A percentile compares a stretch with the other conserved stretches of the same genome.
Conservation (phyloP, 805 yeast genomes). For the Barnettozyma salicaria region DNA sequence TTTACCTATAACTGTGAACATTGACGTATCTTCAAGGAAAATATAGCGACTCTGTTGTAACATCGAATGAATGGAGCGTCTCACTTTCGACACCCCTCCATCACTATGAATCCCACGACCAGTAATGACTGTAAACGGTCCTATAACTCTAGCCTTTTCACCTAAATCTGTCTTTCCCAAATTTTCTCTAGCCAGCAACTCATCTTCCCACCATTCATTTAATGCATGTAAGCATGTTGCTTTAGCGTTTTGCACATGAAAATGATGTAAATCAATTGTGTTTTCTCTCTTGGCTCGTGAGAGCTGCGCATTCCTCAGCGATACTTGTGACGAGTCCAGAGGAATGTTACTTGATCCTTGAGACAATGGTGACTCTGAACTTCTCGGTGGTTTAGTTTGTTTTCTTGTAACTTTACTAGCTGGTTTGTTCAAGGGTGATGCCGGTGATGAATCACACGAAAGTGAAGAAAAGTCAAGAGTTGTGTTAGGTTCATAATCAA, state of each 20-base stretch:
- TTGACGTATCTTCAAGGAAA: conserved; percentile 42
- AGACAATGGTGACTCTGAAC: neutral
- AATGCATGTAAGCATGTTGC: conserved; percentile 32
- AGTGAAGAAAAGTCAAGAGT: neutral
- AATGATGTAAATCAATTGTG: conserved; percentile 53
- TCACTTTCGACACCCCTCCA: conserved; percentile 48
- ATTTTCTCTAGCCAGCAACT: conserved; percentile 37
- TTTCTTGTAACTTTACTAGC: too few relatives aligned
- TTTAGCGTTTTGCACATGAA: conserved; percentile 43
- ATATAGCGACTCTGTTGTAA: conserved; percentile 35
- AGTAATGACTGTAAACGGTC: conserved; percentile 46
- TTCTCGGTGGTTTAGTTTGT: conserved; percentile 3
- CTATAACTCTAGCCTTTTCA: conserved; percentile 34
- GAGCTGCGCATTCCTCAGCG: conserved; percentile 14
- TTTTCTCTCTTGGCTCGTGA: conserved; percentile 16
- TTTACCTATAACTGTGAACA: conserved; percentile 40
- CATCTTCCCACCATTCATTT: conserved; percentile 59
- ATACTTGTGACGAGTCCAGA: conserved; percentile 11
- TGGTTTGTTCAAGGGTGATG: too few relatives aligned
- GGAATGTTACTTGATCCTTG: neutral
- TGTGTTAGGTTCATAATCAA: conserved; percentile 4
- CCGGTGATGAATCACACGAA: neutral
- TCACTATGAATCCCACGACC: conserved; percentile 69
- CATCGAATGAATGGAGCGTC: conserved; percentile 35
- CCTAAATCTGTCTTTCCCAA: conserved; percentile 34